Evolutionary conservation across 345 rosid species (phyloP).

Genomic region (Citrus reticulata): DNA sequence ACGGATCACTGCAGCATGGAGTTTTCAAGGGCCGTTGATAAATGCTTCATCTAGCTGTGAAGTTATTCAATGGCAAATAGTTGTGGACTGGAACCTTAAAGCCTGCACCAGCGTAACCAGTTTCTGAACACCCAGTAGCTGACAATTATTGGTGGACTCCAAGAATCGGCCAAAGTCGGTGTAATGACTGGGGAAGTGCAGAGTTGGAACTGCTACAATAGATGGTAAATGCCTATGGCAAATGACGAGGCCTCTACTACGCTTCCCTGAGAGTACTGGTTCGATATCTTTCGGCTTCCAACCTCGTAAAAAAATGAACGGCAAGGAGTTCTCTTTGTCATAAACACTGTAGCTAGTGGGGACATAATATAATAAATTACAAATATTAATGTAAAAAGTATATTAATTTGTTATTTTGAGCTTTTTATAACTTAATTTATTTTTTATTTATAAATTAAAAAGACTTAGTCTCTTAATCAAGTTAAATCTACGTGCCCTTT

Average conservation of each 20-base stretch:
- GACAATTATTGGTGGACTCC: slow-evolving; percentile 22
- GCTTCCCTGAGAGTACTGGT: neutral
- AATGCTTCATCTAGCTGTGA: slow-evolving; percentile 30
- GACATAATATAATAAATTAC: neutral
- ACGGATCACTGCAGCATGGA: slow-evolving; percentile 32
- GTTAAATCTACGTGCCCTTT: too few relatives aligned
- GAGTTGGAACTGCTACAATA: slow-evolving; percentile 27
- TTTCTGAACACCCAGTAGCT: slow-evolving; percentile 19
- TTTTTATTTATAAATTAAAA: too few relatives aligned
- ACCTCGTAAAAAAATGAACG: neutral
- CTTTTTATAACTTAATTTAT: too few relatives aligned
- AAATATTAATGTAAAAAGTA: too few relatives aligned
- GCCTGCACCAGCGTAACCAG: slow-evolving; percentile 25
- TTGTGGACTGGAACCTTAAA: neutral
- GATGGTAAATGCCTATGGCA: slow-evolving; percentile 29
- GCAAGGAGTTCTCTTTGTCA: neutral
- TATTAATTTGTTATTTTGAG: too few relatives aligned
- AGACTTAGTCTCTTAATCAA: too few relatives aligned
- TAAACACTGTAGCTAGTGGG: neutral
- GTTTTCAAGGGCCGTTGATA: slow-evolving; percentile 18
- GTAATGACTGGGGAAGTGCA: slow-evolving; percentile 23
- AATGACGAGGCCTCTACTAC: neutral
- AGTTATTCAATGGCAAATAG: slow-evolving; percentile 26
- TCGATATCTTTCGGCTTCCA: neutral
- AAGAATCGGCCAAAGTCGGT: slow-evolving; percentile 15